A percentile compares a stretch with the other conserved stretches of the same genome.
These are phyloP conservation scores for Pachysandra terminalis DNA, from an alignment of 164 flowering plant species.

Conservation along the genomic window DNA sequence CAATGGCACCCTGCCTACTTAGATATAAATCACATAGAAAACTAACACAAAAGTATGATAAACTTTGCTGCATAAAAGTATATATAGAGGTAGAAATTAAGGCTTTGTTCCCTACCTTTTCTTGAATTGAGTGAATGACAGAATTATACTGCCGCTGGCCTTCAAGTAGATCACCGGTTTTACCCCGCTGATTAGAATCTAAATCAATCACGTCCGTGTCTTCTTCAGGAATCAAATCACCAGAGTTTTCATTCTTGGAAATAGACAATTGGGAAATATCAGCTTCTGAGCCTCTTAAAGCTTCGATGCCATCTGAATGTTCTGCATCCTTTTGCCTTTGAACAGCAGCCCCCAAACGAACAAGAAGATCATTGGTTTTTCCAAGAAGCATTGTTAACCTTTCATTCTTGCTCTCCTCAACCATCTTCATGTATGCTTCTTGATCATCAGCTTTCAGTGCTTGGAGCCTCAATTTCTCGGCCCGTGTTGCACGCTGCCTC, in stretches of 20 bases:
- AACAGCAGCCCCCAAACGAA: conserved; percentile 91
- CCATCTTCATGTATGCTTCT: conserved; percentile 96
- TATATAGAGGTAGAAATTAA: not conserved
- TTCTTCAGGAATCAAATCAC: conserved; percentile 43
- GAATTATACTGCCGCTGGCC: conserved; percentile 97
- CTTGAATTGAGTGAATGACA: conserved; percentile 86
- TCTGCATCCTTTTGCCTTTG: conserved; percentile 86
- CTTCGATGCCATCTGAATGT: conserved; percentile 55
- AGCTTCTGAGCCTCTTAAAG: conserved; percentile 48
- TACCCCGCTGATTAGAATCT: conserved; percentile 48
- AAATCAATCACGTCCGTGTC: conserved; percentile 38
- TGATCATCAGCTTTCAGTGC: conserved; percentile 95
- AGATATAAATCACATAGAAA: not conserved
- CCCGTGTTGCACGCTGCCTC: conserved; percentile 89
- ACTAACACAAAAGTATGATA: not conserved
- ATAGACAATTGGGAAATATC: conserved; percentile 48
- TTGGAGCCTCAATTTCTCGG: conserved; percentile 88
- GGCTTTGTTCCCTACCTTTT: conserved; percentile 52
- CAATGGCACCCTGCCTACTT: not conserved
- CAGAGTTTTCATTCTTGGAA: conserved; percentile 38
- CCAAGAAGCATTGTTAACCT: conserved; percentile 84
- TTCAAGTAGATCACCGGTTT: conserved; percentile 76
- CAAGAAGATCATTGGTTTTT: conserved; percentile 91
- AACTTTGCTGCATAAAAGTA: not conserved
- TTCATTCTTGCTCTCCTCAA: conserved; percentile 98